Evolutionary conservation across 495 filamentous ascomycete genomes (phyloP).

Genomic region (Neurospora sp.): DNA sequence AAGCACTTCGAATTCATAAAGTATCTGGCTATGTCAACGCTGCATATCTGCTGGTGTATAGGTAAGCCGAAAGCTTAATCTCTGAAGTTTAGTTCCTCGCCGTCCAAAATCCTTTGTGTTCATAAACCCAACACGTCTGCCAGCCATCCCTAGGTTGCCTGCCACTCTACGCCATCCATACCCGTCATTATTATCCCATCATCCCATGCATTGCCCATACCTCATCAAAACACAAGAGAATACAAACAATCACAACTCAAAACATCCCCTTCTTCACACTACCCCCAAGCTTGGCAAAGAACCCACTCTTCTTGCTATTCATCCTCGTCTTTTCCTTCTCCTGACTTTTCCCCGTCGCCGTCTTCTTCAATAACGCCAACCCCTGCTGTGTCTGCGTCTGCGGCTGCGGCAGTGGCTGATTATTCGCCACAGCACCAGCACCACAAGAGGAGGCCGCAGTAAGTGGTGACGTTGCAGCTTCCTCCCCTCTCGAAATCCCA

Average conservation of each 20-base stretch:
- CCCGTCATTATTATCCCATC: not conserved
- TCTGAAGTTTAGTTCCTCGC: not conserved
- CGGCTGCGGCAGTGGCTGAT: conserved; percentile 9
- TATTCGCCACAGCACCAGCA: not conserved
- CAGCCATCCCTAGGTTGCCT: not conserved
- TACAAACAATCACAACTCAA: not conserved
- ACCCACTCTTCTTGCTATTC: conserved; percentile 1
- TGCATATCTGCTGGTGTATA: not conserved
- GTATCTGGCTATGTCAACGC: not conserved
- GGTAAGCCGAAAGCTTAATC: not conserved
- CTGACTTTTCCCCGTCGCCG: not conserved
- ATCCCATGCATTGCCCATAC: not conserved
- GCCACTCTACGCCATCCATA: not conserved
- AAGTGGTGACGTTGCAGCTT: not conserved
- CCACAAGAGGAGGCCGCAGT: not conserved
- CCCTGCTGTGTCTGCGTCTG: conserved; percentile 16
- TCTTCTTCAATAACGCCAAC: conserved; percentile 1
- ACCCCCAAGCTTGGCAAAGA: conserved; percentile 14
- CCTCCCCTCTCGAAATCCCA: not conserved
- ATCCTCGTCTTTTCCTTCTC: conserved; percentile 2
- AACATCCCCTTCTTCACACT: conserved; percentile 4
- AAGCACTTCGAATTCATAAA: not conserved
- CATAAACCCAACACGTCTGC: not conserved
- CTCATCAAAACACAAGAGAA: not conserved
- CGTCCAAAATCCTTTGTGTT: not conserved